phyloP scores from a whole-genome alignment of 192 early-diverging fungal genomes.

The Linnemannia schmuckeri region DNA sequence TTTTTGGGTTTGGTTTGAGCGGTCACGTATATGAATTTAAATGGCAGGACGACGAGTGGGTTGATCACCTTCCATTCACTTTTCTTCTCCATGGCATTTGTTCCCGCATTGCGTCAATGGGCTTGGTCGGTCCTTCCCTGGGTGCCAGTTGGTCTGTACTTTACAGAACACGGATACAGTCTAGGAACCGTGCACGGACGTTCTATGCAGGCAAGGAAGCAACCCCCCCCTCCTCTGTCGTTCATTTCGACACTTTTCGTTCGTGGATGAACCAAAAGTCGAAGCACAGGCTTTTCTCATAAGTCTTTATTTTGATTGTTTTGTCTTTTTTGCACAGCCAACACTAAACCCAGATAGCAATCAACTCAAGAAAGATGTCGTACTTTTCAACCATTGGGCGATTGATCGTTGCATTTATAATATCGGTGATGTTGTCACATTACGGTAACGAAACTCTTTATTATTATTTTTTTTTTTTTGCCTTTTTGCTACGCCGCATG shows the following conservation, averaged over 20 bases:
- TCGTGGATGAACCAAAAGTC: neutral
- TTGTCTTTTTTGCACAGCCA: conserved; percentile 57
- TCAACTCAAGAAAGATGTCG: conserved; percentile 71
- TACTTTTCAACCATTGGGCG: conserved; percentile 73
- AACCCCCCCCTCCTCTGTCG: neutral
- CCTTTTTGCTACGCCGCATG: neutral
- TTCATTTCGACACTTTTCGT: neutral
- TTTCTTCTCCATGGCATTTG: conserved; percentile 20
- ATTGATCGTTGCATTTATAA: conserved; percentile 60
- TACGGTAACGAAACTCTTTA: conserved; percentile 38
- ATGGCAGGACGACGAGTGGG: neutral
- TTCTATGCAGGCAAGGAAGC: conserved; percentile 68
- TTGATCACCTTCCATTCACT: neutral
- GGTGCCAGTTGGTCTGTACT: conserved; percentile 65
- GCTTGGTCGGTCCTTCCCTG: conserved; percentile 48
- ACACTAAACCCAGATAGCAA: conserved; percentile 84
- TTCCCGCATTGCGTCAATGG: conserved; percentile 21
- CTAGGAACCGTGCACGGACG: conserved; percentile 61
- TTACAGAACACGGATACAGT: conserved; percentile 67
- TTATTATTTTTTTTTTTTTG: neutral
- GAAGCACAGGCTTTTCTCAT: neutral
- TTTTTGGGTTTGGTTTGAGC: neutral
- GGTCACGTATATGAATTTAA: neutral
- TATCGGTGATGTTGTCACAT: conserved; percentile 79
- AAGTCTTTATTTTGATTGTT: neutral